phyloP scores from a whole-genome alignment of 805 yeast species.

The Debaryomyces castellii region DNA sequence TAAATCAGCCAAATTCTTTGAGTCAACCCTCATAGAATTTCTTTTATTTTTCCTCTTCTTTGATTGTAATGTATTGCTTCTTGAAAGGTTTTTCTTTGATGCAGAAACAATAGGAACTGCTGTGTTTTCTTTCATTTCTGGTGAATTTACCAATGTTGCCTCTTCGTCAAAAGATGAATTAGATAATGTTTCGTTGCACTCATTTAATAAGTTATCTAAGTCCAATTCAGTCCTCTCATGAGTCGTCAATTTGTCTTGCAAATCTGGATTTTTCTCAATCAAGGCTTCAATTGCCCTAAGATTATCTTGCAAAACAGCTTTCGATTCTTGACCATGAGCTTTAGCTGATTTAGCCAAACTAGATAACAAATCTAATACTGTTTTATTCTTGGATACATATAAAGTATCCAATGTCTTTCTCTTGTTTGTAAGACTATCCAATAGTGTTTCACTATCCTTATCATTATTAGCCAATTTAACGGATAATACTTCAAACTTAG shows the following conservation, averaged over 20 bases:
- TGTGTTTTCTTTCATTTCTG: conserved; percentile 9
- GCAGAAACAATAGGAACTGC: not conserved
- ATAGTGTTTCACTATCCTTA: conserved; percentile 47
- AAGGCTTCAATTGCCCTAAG: conserved; percentile 43
- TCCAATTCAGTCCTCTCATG: conserved; percentile 29
- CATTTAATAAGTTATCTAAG: conserved; percentile 32
- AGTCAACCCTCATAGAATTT: conserved; percentile 30
- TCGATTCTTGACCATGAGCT: conserved; percentile 49
- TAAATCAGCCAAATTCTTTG: conserved; percentile 19
- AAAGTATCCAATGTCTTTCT: conserved; percentile 49
- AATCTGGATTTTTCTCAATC: conserved; percentile 36
- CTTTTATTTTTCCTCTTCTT: conserved; percentile 35
- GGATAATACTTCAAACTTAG: conserved; percentile 34
- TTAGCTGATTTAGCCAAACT: conserved; percentile 45
- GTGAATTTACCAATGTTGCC: conserved; percentile 22
- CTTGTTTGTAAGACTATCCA: conserved; percentile 48
- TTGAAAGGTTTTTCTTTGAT: conserved; percentile 7
- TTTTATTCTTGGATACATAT: conserved; percentile 47
- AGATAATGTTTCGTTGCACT: conserved; percentile 30
- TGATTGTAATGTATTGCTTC: conserved; percentile 17
- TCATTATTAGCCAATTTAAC: conserved; percentile 43
- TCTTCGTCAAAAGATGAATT: conserved; percentile 35
- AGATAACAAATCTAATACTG: conserved; percentile 42
- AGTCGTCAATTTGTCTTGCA: conserved; percentile 26
- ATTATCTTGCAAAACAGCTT: conserved; percentile 44